phyloP scores from a whole-genome alignment of 2,329 filamentous ascomycete species.

The Neophaeococcomyces aloes region DNA sequence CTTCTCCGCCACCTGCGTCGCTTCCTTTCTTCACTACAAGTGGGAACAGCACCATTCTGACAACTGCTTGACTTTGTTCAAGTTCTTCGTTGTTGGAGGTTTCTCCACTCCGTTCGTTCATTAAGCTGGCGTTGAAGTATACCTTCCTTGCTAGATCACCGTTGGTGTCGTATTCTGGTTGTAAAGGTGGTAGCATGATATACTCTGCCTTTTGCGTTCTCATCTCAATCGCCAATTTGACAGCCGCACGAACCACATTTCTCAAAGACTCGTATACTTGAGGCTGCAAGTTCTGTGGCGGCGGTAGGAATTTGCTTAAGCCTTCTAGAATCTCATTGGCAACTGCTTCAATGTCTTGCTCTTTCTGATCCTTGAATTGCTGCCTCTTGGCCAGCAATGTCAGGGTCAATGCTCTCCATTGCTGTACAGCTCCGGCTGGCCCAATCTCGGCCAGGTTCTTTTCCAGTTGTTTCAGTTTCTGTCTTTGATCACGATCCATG shows the following conservation, averaged over 20 bases:
- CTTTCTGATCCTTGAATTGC: slow-evolving; percentile 70
- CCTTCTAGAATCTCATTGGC: slow-evolving; percentile 81
- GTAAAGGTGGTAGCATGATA: slow-evolving; percentile 92
- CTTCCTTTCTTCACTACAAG: slow-evolving; percentile 93
- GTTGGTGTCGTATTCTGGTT: slow-evolving; percentile 88
- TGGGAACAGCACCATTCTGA: slow-evolving; percentile 89
- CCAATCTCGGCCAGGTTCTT: slow-evolving; percentile 85
- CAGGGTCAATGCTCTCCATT: slow-evolving; percentile 92
- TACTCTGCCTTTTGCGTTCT: slow-evolving; percentile 93
- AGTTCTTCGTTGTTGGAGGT: slow-evolving; percentile 65
- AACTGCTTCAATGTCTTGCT: slow-evolving; percentile 89
- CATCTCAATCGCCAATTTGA: slow-evolving; percentile 91
- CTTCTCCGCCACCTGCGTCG: slow-evolving; percentile 74
- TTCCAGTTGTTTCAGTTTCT: slow-evolving; percentile 93
- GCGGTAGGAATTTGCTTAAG: slow-evolving; percentile 72
- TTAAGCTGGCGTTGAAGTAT: slow-evolving; percentile 80
- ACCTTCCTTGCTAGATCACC: slow-evolving; percentile 83
- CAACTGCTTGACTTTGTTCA: slow-evolving; percentile 62
- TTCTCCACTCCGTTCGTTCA: slow-evolving; percentile 81
- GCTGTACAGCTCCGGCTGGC: slow-evolving; percentile 76
- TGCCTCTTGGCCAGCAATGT: slow-evolving; percentile 74
- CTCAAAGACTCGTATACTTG: slow-evolving; percentile 77
- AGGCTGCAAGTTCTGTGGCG: slow-evolving; percentile 66
- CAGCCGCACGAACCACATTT: slow-evolving; percentile 78
- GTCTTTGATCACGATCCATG: slow-evolving; percentile 94